Evolutionary conservation across 1,284 basidiomycete species (phyloP), one percentile per base, ranked within the genome.

Genomic region (Leccinum pachyderme): DNA sequence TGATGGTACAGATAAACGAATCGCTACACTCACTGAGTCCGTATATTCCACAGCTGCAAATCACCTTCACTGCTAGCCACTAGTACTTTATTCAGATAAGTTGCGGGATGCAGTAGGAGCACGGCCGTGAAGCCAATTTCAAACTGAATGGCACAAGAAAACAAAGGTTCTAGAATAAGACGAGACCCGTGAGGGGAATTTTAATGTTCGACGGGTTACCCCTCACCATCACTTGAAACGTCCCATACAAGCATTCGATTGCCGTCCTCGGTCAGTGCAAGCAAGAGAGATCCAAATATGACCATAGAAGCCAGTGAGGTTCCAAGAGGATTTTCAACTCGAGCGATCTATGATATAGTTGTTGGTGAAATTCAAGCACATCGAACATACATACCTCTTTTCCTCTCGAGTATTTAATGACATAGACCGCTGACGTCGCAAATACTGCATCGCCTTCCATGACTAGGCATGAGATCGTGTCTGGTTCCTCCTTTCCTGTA

Each of bases 21-120:
- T 41, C 45, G 28, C 47, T 29, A 15, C 28, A 79, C 86, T 61
- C 61, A 93, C 89, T 84, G 81, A 6, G 93, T 88, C 11, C 85
- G 81, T 58, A 95, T 87, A 71, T 99, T 99, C 93, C 94, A 99
- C n/a, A 99, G 74, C 60, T 96, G 91, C 63, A 99, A 73, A 51
- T 78, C 77, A 9, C 97, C 97, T 68, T 95, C 81, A 55, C 77
- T 81, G 61, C 91, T 92, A 1, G 88, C 87, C 8, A 99, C 82
- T 1, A 99, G 77, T 1, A 99, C 80, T 75, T 99, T 99, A 78
- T 99, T 98, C 52, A 99, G 74, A 72, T 99, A 99, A 4, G 97
- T 99, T 1, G 94, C 89, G 1, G 97, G 97, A 71, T 99, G 97
- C 6, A 98, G 78, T 29, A 98, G 74, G 18, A 80, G 81, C 9